Evolutionary conservation across 2,329 filamentous ascomycete species (phyloP).

Genomic region (Fusarium secorum): DNA sequence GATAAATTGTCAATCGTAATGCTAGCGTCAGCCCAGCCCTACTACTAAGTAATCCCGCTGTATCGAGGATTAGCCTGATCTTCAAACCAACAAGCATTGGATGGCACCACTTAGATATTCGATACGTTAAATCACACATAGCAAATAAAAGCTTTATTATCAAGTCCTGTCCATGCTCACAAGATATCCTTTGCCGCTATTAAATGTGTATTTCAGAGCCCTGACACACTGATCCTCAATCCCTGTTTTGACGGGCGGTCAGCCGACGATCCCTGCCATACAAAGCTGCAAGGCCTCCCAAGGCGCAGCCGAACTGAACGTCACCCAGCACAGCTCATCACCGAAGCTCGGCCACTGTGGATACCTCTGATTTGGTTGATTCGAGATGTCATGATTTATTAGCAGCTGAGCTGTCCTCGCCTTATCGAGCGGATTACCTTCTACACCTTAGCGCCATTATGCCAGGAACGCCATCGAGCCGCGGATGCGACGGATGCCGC

Average conservation of each 20-base stretch:
- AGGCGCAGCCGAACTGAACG: background rate
- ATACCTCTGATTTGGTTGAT: background rate
- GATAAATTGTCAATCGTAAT: background rate
- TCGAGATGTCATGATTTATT: background rate
- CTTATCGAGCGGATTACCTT: background rate
- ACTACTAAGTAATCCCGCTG: background rate
- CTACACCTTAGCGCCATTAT: background rate
- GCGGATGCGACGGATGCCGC: slow-evolving; percentile 26
- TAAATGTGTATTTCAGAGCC: background rate
- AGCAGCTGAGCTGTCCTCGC: background rate
- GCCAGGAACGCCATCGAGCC: slow-evolving; percentile 28
- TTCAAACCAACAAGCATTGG: too few species aligned
- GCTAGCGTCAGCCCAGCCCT: background rate
- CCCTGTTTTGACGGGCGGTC: background rate
- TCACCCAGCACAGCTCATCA: background rate
- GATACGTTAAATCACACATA: background rate
- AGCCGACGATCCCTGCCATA: background rate
- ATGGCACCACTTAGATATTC: background rate
- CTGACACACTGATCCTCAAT: too few species aligned
- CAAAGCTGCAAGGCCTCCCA: background rate
- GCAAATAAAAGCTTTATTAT: rapidly evolving
- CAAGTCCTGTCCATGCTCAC: rapidly evolving
- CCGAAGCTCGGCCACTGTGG: background rate
- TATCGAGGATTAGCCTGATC: background rate
- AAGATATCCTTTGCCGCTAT: background rate